These are phyloP conservation scores for Byssothecium circinans DNA, from an alignment of 2,329 filamentous ascomycete species.

Conservation along the genomic window DNA sequence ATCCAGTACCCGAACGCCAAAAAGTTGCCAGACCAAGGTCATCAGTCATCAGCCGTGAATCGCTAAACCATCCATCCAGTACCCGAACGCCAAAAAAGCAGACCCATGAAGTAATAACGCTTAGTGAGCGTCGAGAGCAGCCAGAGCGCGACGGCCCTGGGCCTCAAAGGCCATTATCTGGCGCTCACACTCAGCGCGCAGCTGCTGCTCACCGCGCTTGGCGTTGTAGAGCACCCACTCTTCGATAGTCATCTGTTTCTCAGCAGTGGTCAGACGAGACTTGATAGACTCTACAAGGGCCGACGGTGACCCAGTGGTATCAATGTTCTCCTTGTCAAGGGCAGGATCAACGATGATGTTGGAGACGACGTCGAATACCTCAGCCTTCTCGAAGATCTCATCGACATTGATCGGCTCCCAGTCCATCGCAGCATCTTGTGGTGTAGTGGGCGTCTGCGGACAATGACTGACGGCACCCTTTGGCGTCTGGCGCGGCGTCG, in stretches of 20 bases:
- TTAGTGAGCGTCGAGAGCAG: constrained; percentile 63
- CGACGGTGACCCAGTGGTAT: constrained; percentile 20
- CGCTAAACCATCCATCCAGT: too few relatives aligned
- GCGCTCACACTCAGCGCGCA: constrained; percentile 79
- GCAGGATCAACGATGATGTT: constrained; percentile 32
- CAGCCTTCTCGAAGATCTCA: constrained; percentile 57
- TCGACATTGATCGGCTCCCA: constrained; percentile 83
- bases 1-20: background rate
- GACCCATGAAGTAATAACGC: background rate
- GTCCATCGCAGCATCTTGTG: constrained; percentile 33
- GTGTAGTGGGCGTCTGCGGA: constrained; percentile 8
- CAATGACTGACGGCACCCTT: constrained; percentile 14
- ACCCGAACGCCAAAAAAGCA: background rate
- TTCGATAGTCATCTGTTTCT: constrained; percentile 89
- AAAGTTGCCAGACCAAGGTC: too few relatives aligned
- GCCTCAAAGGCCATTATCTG: constrained; percentile 82
- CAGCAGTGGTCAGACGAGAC: constrained; percentile 68
- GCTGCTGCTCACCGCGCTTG: constrained; percentile 72
- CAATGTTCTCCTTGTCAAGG: constrained; percentile 33
- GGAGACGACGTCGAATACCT: constrained; percentile 24
- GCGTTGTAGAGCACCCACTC: constrained; percentile 90
- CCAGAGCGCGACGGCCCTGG: constrained; percentile 78
- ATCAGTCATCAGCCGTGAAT: too few relatives aligned
- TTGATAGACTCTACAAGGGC: constrained; percentile 56
- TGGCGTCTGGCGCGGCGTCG: background rate